Base-by-base conservation (phyloP, 805 yeast species). In the Saccharomyces eubayanus region DNA sequence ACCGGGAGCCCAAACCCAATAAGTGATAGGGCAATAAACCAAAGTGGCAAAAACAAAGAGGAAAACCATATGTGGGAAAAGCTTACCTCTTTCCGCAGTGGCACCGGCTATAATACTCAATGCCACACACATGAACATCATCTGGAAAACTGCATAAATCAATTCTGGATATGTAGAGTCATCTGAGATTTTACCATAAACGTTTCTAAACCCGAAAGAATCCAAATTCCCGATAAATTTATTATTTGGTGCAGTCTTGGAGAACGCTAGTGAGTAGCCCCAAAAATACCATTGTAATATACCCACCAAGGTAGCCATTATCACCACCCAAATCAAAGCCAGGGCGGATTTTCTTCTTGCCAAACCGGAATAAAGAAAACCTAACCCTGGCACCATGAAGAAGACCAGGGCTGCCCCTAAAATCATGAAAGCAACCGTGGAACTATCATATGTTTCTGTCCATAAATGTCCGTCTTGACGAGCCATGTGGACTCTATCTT, bases 251-350 rank as follows among this genome's bases (percentile, higher is more conserved):
- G 96, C 89, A 0, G 87, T 79, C n/a, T 77, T 62, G 0, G 92
- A 82, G 64, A 94, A 90, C 3, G 98, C 95, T 46, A 92, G 72
- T 0, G 97, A 89, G 68, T 89, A 91, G n/a, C 97, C 97, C 97
- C 98, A 94, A 67, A 92, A 89, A 70, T 90, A 92, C 98, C 98
- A 92, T 67, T 90, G 96, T 65, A 90, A 81, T 52, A 82, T 77
- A 1, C 87, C 89, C 6, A 89, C 82, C 58, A 85, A 77, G 5
- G 87, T 82, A 5, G 89, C 79, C 78, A 84, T 79, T 45, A 89
- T 67, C n/a, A 81, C 82, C 8, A 85, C 81, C 87, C 95, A 89
- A 30, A 90, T 83, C 79, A 89, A 79, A 16, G 92, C 84, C 48
- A 90, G 74, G 0, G 97, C 96, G n/a, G 89, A 83, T 69, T 90